Conservation (phyloP, 495 filamentous ascomycete species). For the Xanthoparmelia taractica region DNA sequence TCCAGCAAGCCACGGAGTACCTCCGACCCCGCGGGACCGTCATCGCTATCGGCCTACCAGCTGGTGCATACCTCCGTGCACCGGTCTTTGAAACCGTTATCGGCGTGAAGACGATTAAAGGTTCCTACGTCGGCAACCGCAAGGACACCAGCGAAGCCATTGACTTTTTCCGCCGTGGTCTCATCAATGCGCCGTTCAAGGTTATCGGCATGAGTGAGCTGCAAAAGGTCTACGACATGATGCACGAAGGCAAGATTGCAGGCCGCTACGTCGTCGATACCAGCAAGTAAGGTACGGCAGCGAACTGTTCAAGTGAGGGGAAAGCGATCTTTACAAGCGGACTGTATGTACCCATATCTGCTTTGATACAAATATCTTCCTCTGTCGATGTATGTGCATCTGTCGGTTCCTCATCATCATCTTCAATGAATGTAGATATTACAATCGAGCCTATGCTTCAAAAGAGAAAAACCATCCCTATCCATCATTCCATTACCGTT, state of each 20-base stretch:
- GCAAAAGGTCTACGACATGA: conserved; percentile 45
- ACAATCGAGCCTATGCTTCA: neutral
- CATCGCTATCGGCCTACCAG: conserved; percentile 79
- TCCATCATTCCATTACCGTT: too few species aligned
- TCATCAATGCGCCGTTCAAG: conserved; percentile 85
- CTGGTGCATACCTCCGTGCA: conserved; percentile 66
- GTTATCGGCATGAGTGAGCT: conserved; percentile 68
- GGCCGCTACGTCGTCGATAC: conserved; percentile 80
- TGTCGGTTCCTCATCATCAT: neutral
- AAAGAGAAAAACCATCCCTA: too few species aligned
- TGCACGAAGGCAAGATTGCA: conserved; percentile 63
- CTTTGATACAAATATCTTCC: neutral
- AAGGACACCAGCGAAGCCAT: conserved; percentile 78
- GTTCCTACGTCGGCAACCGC: conserved; percentile 85
- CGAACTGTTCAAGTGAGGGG: neutral
- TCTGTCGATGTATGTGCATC: neutral
- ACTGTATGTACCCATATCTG: neutral
- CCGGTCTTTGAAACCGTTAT: conserved; percentile 82
- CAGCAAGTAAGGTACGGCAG: conserved; percentile 21
- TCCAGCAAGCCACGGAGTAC: conserved; percentile 87
- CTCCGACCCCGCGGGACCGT: conserved; percentile 71
- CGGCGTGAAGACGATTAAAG: conserved; percentile 86
- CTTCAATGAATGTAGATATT: conserved; percentile 15
- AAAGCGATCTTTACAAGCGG: neutral
- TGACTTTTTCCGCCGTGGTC: conserved; percentile 75